Base-by-base conservation (phyloP, 1,284 basidiomycete species). In the Leucoagaricus sp. region DNA sequence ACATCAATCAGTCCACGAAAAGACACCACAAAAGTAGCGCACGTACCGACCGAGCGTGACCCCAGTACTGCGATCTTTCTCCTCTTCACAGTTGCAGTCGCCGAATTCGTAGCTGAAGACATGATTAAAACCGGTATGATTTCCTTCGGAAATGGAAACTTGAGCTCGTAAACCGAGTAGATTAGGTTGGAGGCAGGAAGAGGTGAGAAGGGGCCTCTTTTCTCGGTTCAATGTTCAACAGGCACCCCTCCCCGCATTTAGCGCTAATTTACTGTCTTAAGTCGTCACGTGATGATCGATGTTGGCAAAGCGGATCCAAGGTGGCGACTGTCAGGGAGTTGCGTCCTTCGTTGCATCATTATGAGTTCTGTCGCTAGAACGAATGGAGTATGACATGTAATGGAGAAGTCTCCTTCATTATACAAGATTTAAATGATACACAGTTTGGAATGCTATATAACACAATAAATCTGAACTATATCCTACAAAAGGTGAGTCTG, bases 221-320 rank as follows among this genome's bases (percentile, higher is more conserved):
- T 84, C 83, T 64, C 78, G 79, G 66, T n/a, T n/a, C n/a, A n/a
- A n/a, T n/a, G n/a, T n/a, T n/a, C n/a, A 85, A 83, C 60, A 80
- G 74, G 19, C 65, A 66, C 83, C 84, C 13, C 71, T 70, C 66
- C 34, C 41, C 57, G 44, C 19, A 49, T 41, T 57, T 36, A 41
- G 36, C 41, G 38, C 17, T 46, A 28, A 36, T 40, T 25, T 51
- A 40, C 36, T 15, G 23, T 12, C 49, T 28, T 40, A 49, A 42
- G 10, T 15, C 3, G 38, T 49, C 44, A 61, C 45, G 50, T 61
- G 57, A 26, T 42, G 44, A 9, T 10, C 6, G 40, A 17, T 29
- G 38, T 46, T 15, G 71, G 34, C 63, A 58, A 59, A 9, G 19
- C 19, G 36, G 42, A 53, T 23, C 31, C 48, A 53, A 40, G 26